These are phyloP conservation scores for Trichosporon coremiiforme DNA, from an alignment of 1,284 basidiomycete species.

Conservation along the genomic window DNA sequence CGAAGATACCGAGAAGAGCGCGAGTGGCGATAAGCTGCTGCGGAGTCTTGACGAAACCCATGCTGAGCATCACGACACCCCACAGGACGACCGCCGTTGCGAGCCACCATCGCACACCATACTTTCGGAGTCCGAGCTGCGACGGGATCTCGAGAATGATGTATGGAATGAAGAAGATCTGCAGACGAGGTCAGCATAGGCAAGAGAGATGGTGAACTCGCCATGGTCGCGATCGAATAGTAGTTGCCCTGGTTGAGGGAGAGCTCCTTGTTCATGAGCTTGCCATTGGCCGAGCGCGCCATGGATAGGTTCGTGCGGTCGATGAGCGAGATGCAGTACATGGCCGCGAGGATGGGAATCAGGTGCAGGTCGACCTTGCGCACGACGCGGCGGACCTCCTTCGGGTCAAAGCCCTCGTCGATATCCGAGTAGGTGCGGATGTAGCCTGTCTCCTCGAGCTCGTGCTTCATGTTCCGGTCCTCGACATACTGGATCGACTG, in stretches of 20 bases:
- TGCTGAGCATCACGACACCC: constrained; percentile 48
- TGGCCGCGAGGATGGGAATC: constrained; percentile 21
- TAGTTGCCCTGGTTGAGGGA: constrained; percentile 16
- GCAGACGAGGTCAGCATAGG: not conserved
- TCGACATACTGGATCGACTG: constrained; percentile 18
- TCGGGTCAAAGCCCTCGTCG: constrained; percentile 20
- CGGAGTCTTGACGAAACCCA: constrained; percentile 46
- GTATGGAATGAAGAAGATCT: constrained; percentile 52
- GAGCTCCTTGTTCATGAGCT: constrained; percentile 38
- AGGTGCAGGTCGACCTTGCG: constrained; percentile 26
- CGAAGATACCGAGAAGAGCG: constrained; percentile 36
- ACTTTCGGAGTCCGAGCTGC: constrained; percentile 35
- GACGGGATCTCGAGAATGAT: constrained; percentile 51
- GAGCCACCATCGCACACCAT: constrained; percentile 28
- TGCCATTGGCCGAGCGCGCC: constrained; percentile 19
- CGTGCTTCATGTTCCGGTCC: not conserved
- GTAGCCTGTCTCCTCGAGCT: constrained; percentile 10
- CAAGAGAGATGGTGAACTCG: not conserved
- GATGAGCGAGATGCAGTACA: constrained; percentile 26
- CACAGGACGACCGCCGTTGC: constrained; percentile 38
- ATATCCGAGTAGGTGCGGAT: constrained; percentile 11
- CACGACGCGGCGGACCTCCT: constrained; percentile 18
- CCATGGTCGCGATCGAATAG: constrained; percentile 3
- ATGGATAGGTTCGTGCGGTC: constrained; percentile 34
- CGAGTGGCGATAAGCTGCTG: constrained; percentile 33